Base-by-base conservation (phyloP, 495 filamentous ascomycete species). In the Penicillium fimorum region DNA sequence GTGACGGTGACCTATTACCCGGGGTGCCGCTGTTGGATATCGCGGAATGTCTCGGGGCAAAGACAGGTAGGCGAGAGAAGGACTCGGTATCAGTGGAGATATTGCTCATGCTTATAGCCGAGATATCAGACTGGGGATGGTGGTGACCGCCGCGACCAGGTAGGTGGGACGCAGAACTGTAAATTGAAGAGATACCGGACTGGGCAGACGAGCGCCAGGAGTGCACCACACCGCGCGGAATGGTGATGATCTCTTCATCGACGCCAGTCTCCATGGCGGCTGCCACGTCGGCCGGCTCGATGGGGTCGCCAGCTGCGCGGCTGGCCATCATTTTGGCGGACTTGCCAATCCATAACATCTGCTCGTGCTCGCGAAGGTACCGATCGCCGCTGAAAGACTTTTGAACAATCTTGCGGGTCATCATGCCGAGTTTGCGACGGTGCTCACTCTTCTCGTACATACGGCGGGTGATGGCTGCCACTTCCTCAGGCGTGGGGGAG, bases 271-370 rank as follows among this genome's bases (percentile, higher is more conserved):
- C 59, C 11, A 70, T 56, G 38, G 66, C 69, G 0, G 64, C 55
- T 47, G 65, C 61, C 27, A 72, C 55, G 40, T 71, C 68, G 0
- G 59, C 45, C 0, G 65, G 68, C 42, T 73, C 72, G 35, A 58
- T 60, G 7, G 59, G 51, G 29, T 62, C 58, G 37, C 62, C 72
- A 11, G 60, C 64, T 8, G 58, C 56, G 13, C 70, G 67, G 20
- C 53, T 70, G 38, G 70, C 67, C 68, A 74, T 76, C 56, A 70
- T 63, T 47, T 76, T 76, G 24, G 62, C 61, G 8, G 70, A 68
- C 64, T 85, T 85, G 33, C 80, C 80, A 33, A 85, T 79, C 84
- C 84, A 87, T 20, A 85, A 78, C 84, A 86, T 86, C 64, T 87
- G 84, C 64, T 87, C 84, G 62, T 87, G 84, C 64, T 87, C 84